These are phyloP conservation scores for Xylaria acuta DNA, from an alignment of 495 filamentous ascomycete genomes.

Conservation along the genomic window DNA sequence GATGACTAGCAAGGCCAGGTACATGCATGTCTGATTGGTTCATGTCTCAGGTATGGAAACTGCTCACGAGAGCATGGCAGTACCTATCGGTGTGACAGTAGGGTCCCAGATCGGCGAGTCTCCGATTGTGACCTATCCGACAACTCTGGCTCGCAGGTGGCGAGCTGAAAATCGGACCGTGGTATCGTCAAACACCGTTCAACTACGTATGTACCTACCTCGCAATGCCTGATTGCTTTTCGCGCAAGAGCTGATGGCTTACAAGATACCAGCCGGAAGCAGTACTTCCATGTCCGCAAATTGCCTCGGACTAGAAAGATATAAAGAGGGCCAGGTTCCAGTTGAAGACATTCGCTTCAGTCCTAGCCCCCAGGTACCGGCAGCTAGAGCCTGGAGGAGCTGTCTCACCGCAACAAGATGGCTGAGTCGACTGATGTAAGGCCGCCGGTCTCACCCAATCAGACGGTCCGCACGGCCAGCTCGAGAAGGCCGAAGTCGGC, in stretches of 20 bases:
- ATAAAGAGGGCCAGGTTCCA: background rate
- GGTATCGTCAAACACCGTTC: background rate
- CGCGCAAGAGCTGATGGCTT: background rate
- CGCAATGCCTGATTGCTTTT: background rate
- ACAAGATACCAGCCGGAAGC: background rate
- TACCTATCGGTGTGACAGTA: slow-evolving; percentile 8
- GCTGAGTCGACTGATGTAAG: slow-evolving; percentile 10
- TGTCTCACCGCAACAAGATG: slow-evolving; percentile 21
- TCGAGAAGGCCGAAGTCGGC: slow-evolving; percentile 16
- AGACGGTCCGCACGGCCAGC: background rate
- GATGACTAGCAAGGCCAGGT: slow-evolving; percentile 5
- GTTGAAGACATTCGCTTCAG: background rate
- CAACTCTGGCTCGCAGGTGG: slow-evolving; percentile 1
- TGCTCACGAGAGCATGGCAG: slow-evolving; percentile 13
- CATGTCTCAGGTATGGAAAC: slow-evolving; percentile 18
- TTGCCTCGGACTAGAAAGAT: background rate
- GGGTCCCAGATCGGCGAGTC: slow-evolving; percentile 1
- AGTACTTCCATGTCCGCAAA: slow-evolving; percentile 4
- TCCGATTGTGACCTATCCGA: background rate
- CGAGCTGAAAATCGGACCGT: slow-evolving; percentile 14
- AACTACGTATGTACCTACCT: background rate
- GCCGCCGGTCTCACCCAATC: slow-evolving; percentile 6
- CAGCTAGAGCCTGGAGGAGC: background rate
- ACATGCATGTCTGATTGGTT: slow-evolving; percentile 19
- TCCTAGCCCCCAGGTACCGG: too few species aligned